A percentile compares a stretch with the other conserved stretches of the same genome.
phyloP scores from a whole-genome alignment of 495 filamentous ascomycete genomes.

The Cryomyces antarcticus region DNA sequence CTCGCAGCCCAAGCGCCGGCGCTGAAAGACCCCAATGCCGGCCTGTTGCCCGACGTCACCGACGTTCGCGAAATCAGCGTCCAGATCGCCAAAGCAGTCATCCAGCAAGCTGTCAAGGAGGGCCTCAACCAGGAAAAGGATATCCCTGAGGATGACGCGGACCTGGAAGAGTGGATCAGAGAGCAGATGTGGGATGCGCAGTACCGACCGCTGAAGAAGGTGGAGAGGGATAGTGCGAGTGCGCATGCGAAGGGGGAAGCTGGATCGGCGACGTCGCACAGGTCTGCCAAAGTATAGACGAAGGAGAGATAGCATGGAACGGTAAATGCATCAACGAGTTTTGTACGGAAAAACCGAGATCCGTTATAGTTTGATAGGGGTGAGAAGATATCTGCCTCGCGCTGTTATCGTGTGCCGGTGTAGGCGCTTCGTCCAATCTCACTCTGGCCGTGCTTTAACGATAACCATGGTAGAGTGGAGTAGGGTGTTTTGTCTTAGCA shows the following conservation, averaged over 20 bases:
- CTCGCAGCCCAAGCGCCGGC: slow-evolving; percentile 53
- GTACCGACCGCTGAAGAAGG: slow-evolving; percentile 43
- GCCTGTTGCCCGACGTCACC: slow-evolving; percentile 57
- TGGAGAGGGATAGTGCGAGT: slow-evolving; percentile 28
- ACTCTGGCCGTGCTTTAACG: too few relatives aligned
- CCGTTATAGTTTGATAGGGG: too few relatives aligned
- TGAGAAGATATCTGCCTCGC: too few relatives aligned
- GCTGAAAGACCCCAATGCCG: slow-evolving; percentile 30
- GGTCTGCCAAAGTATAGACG: not conserved
- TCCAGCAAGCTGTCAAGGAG: slow-evolving; percentile 47
- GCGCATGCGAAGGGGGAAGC: slow-evolving; percentile 38
- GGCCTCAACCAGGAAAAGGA: slow-evolving; percentile 37
- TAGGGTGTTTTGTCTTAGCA: too few relatives aligned
- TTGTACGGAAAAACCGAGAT: too few relatives aligned
- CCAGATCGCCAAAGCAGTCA: slow-evolving; percentile 60
- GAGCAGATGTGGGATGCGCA: slow-evolving; percentile 80
- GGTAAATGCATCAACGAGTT: too few relatives aligned
- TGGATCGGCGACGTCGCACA: slow-evolving; percentile 12
- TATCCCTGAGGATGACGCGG: slow-evolving; percentile 33
- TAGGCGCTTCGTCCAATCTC: too few relatives aligned
- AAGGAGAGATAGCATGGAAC: too few relatives aligned
- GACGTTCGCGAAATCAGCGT: slow-evolving; percentile 59
- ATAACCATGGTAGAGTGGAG: too few relatives aligned
- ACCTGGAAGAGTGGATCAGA: slow-evolving; percentile 60
- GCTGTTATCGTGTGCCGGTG: too few relatives aligned